Percentiles rank a stretch among this genome's conserved stretches.
Evolutionary conservation across 2,329 filamentous ascomycete species (phyloP).

Genomic region (Aureobasidium lini): DNA sequence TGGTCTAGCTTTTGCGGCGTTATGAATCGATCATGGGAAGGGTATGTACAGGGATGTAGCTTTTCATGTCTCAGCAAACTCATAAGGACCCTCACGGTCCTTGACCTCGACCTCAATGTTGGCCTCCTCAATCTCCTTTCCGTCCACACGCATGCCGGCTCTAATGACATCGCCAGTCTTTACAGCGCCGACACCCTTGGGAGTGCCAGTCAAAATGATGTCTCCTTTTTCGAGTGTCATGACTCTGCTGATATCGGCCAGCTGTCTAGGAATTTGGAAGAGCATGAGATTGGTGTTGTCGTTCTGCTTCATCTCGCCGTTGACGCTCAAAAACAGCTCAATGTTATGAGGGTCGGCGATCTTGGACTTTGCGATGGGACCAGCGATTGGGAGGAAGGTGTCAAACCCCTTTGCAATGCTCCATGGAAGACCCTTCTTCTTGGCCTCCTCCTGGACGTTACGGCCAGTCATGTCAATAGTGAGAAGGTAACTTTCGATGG

Average conservation of each 20-base stretch:
- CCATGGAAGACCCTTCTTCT: conserved; percentile 95
- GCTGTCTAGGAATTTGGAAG: conserved; percentile 76
- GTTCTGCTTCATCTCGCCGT: conserved; percentile 67
- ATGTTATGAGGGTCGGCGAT: conserved; percentile 85
- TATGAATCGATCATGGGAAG: background rate
- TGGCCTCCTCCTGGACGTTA: conserved; percentile 92
- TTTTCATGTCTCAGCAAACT: conserved; percentile 51
- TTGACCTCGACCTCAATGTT: conserved; percentile 76
- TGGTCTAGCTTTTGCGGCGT: background rate
- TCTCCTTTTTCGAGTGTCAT: conserved; percentile 92
- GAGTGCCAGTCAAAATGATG: conserved; percentile 91
- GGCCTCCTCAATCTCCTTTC: conserved; percentile 77
- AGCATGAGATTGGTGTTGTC: conserved; percentile 94
- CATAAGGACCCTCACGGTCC: conserved; percentile 70
- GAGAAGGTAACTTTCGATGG: conserved; percentile 80
- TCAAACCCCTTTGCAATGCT: conserved; percentile 96
- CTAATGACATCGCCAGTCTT: conserved; percentile 79
- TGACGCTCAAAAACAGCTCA: conserved; percentile 79
- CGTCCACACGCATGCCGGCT: conserved; percentile 70
- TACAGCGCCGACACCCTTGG: conserved; percentile 87
- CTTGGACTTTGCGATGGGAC: conserved; percentile 68
- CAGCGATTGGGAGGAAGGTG: conserved; percentile 85
- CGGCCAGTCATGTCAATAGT: conserved; percentile 96
- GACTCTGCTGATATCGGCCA: conserved; percentile 87
- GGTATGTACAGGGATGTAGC: background rate